A percentile compares a stretch with the other conserved stretches of the same genome.
Evolutionary conservation across 495 filamentous ascomycete genomes (phyloP).

Genomic region (Chaetomidium leptoderma): DNA sequence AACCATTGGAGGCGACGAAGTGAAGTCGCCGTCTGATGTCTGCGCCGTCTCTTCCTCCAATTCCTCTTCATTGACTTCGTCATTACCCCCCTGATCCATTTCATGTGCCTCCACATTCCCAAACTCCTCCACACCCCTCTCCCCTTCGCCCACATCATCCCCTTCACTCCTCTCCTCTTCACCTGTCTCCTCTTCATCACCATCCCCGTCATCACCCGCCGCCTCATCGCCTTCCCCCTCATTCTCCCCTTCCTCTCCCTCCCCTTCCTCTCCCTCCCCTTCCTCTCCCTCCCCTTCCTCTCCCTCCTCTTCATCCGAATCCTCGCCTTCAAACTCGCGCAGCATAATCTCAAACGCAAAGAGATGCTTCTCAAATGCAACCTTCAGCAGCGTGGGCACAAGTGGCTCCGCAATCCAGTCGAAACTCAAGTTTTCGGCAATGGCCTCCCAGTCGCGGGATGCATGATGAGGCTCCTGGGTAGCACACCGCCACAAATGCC

Average conservation of each 20-base stretch:
- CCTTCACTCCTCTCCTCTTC: neutral
- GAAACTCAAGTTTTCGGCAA: conserved; percentile 38
- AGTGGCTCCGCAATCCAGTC: conserved; percentile 34
- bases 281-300: conserved; percentile 13
- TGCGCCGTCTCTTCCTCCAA: conserved; percentile 1
- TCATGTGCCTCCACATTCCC: neutral
- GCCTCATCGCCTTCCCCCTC: neutral
- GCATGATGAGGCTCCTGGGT: conserved; percentile 25
- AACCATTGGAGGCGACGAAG: conserved; percentile 30
- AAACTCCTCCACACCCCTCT: too few relatives aligned
- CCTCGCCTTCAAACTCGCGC: conserved; percentile 22
- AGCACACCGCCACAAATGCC: conserved; percentile 37
- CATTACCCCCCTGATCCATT: neutral
- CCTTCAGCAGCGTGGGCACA: conserved; percentile 35
- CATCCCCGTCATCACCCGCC: neutral
- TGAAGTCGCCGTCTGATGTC: neutral
- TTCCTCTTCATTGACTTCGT: conserved; percentile 17
- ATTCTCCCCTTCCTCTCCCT: conserved; percentile 4
- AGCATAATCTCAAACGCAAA: conserved; percentile 29
- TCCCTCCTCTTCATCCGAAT: conserved; percentile 28
- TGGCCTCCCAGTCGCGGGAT: conserved; percentile 36
- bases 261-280: neutral
- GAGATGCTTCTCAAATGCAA: conserved; percentile 33
- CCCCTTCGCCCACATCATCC: conserved; percentile 9
- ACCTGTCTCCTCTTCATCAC: neutral